Conservation (phyloP, 305 asterid genomes). For the Fraxinus albicans region DNA sequence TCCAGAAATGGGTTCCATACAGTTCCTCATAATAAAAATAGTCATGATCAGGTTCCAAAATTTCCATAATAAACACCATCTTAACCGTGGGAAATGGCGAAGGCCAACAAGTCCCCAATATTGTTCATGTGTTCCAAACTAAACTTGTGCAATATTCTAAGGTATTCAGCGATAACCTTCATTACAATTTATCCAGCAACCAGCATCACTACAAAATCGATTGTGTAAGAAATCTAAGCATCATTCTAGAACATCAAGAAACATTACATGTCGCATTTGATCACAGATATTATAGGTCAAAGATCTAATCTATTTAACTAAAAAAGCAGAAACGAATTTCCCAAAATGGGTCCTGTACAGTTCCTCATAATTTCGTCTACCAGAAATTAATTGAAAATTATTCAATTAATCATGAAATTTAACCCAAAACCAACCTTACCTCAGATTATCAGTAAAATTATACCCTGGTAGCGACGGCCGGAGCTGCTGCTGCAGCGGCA, state of each 20-base stretch:
- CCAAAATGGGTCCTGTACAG: conserved; percentile 3
- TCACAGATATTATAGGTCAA: neutral
- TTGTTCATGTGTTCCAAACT: neutral
- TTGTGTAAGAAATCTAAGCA: neutral
- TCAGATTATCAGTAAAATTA: conserved; percentile 28
- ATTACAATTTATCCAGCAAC: neutral
- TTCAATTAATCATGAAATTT: neutral
- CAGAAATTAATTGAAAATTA: neutral
- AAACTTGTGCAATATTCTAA: neutral
- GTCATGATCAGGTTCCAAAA: neutral
- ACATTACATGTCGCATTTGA: neutral
- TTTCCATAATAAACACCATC: neutral
- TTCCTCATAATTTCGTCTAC: neutral
- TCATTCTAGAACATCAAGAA: neutral
- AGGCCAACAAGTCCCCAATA: neutral
- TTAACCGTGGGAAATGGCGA: neutral
- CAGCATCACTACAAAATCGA: neutral
- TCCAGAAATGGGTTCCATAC: conserved; percentile 5
- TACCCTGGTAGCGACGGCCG: conserved; percentile 50
- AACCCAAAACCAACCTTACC: neutral
- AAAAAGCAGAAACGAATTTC: conserved; percentile 9
- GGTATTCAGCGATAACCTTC: neutral
- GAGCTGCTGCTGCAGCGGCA: conserved; percentile 56
- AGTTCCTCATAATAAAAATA: neutral
- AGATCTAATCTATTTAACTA: conserved; percentile 18